Conservation (phyloP, 1,284 basidiomycete genomes). For the Austroboletus niveus region DNA sequence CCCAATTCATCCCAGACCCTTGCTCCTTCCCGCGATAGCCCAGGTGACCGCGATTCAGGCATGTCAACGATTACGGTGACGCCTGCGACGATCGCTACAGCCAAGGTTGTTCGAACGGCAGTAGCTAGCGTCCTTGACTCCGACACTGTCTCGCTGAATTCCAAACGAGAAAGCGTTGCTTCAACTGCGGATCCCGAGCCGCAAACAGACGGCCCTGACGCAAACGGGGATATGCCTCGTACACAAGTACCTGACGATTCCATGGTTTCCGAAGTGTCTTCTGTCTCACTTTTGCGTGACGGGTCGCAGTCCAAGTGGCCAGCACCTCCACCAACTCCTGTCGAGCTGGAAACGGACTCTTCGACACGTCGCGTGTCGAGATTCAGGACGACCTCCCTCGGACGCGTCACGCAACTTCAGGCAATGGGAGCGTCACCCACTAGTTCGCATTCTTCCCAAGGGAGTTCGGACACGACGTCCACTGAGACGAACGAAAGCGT, state of each 20-base stretch:
- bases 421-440: constrained; percentile 20
- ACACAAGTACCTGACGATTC: constrained; percentile 9
- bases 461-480: constrained; percentile 26
- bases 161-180: constrained; percentile 15
- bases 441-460: constrained; percentile 21
- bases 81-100: constrained; percentile 43
- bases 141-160: constrained; percentile 19
- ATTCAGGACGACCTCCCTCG: constrained; percentile 30
- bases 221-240: too few relatives aligned
- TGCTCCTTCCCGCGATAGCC: constrained; percentile 9
- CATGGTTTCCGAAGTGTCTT: constrained; percentile 13
- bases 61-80: constrained; percentile 50
- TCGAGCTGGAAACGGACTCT: constrained; percentile 24
- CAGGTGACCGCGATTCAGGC: constrained; percentile 46
- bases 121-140: constrained; percentile 46
- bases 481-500: constrained; percentile 22
- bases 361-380: constrained; percentile 28
- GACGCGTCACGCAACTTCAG: constrained; percentile 27
- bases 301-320: constrained; percentile 28
- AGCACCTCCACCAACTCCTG: constrained; percentile 28
- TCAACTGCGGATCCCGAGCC: constrained; percentile 8
- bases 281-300: constrained; percentile 22
- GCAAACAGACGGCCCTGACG: neutral
- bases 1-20: constrained; percentile 20
- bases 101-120: constrained; percentile 40